phyloP scores from a whole-genome alignment of 371 early-diverging fungal species.

The Mucor piriformis region DNA sequence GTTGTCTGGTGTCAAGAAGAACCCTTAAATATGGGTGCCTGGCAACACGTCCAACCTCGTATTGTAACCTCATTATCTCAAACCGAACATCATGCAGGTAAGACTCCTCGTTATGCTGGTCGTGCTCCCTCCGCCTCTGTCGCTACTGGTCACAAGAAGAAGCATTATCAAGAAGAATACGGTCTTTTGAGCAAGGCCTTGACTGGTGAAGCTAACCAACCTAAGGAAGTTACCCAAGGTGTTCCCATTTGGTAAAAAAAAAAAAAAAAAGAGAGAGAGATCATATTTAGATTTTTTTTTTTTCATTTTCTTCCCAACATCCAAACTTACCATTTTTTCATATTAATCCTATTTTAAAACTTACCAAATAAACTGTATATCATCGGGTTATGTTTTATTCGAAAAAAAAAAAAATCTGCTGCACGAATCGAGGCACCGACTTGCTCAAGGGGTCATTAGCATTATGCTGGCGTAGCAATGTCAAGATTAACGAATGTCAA shows the following conservation, averaged over 20 bases:
- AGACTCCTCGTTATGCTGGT: constrained; percentile 83
- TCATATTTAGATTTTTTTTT: not conserved
- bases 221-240: constrained; percentile 68
- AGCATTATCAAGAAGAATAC: constrained; percentile 92
- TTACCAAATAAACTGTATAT: not conserved
- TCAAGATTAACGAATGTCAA: too few species aligned
- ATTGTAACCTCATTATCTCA: constrained; percentile 78
- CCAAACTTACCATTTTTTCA: not conserved
- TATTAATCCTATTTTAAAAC: not conserved
- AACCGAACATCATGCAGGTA: constrained; percentile 71
- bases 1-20: constrained; percentile 97
- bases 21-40: constrained; percentile 92
- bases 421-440: too few species aligned
- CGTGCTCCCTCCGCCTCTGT: constrained; percentile 93
- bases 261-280: not conserved
- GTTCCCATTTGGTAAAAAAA: constrained; percentile 66
- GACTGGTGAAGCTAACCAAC: constrained; percentile 70
- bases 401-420: not conserved
- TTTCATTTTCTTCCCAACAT: not conserved
- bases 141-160: constrained; percentile 97
- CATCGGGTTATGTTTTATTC: not conserved
- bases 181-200: constrained; percentile 83
- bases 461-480: too few species aligned
- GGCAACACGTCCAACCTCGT: constrained; percentile 88
- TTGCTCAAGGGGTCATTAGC: too few species aligned